Percentiles rank a stretch among this genome's conserved stretches.
Conservation (phyloP, 2,329 filamentous ascomycete species). For the Penicillium sp. region DNA sequence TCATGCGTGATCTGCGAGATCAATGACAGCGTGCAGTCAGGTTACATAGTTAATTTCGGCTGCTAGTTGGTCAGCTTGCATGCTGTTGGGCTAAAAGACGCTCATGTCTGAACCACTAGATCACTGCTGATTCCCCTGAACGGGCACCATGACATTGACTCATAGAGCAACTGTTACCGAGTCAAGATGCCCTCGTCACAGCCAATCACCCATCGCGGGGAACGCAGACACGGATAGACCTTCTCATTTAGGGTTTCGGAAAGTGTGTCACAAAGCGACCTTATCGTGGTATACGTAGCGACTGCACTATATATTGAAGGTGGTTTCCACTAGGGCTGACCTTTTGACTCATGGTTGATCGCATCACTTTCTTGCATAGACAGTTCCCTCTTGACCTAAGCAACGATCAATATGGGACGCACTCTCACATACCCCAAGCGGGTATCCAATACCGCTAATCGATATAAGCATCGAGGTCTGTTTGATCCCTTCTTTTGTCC, state of each 20-base stretch:
- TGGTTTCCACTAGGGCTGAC: neutral
- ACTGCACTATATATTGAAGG: constrained; percentile 7
- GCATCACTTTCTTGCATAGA: neutral
- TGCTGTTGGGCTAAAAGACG: constrained; percentile 10
- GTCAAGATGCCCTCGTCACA: neutral
- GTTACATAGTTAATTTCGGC: neutral
- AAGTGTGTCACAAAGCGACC: constrained; percentile 9
- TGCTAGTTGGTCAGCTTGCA: neutral
- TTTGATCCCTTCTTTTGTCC: neutral
- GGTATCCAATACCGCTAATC: constrained; percentile 67
- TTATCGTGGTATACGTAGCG: neutral
- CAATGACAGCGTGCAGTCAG: neutral
- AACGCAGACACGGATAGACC: constrained; percentile 21
- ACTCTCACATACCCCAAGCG: constrained; percentile 63
- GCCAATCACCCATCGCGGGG: constrained; percentile 13
- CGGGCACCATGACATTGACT: neutral
- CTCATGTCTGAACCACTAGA: neutral
- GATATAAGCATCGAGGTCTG: constrained; percentile 66
- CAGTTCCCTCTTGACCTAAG: neutral
- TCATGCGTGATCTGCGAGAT: neutral
- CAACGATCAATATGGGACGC: constrained; percentile 42
- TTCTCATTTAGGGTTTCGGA: constrained; percentile 15
- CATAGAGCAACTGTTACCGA: constrained; percentile 11
- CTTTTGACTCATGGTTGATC: no score
- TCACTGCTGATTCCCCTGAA: neutral